These are phyloP conservation scores for Penicillium pulvis DNA, from an alignment of 495 filamentous ascomycete genomes.

Conservation along the genomic window DNA sequence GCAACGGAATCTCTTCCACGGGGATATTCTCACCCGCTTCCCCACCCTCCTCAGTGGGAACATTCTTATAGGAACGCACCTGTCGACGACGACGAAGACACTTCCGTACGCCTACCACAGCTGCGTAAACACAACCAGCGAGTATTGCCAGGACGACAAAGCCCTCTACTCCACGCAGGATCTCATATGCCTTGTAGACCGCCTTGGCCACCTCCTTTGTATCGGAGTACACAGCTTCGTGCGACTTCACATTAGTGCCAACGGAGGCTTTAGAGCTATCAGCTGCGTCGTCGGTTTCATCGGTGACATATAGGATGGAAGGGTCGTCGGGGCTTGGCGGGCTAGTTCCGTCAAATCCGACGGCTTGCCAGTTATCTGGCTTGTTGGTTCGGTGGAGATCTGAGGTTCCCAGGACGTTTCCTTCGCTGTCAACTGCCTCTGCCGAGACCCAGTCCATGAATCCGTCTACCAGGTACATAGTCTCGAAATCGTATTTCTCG, in stretches of 20 bases:
- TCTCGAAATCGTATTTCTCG: constrained; percentile 31
- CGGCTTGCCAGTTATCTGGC: constrained; percentile 20
- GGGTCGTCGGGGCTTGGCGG: constrained; percentile 18
- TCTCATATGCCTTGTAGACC: constrained; percentile 16
- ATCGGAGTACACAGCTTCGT: neutral
- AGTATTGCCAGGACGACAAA: neutral
- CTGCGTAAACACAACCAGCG: neutral
- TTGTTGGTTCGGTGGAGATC: constrained; percentile 14
- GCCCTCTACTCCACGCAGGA: constrained; percentile 6
- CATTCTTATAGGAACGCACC: constrained; percentile 13
- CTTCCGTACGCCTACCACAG: constrained; percentile 1
- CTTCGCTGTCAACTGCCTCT: constrained; percentile 39
- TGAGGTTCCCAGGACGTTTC: constrained; percentile 19
- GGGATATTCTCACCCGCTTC: constrained; percentile 1
- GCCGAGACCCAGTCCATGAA: constrained; percentile 46
- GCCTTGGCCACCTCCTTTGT: constrained; percentile 13
- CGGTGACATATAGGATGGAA: neutral
- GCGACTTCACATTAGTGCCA: neutral
- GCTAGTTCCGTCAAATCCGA: constrained; percentile 12
- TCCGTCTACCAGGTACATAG: constrained; percentile 28
- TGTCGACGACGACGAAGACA: constrained; percentile 6
- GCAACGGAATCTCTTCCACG: constrained; percentile 8
- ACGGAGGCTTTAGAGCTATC: neutral
- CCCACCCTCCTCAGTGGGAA: constrained; percentile 11
- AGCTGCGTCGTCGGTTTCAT: neutral